Base-by-base conservation (phyloP, 768 basidiomycete species). In the Hygrocybe punicea region DNA sequence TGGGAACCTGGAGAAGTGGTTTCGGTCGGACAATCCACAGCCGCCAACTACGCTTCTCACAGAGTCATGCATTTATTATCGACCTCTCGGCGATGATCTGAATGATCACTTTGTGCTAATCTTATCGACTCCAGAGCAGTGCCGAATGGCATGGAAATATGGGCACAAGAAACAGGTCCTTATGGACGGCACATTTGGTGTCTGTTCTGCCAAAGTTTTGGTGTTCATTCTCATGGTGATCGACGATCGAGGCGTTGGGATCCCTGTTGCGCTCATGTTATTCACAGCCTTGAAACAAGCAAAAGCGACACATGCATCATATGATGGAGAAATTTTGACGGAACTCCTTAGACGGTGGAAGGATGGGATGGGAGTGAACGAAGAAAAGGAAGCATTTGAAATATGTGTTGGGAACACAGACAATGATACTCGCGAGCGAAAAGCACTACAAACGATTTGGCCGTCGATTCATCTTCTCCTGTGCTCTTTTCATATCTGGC, bases 401-500 rank as follows among this genome's bases (percentile, higher is more conserved):
- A 42, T 42, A 42, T 42, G 40, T 42, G 40, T 42, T 42, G 40
- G 16, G 19, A 42, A 42, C 40, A 42, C 40, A 42, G 40, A 42
- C 40, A 73, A 66, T 42, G 68, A 74, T 55, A 48, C 62, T 3
- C 53, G 63, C 4, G 70, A 73, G 51, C 61, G 64, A 2, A 23
- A 24, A 29, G 71, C 63, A 16, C 63, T 72, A 5, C 35, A 53
- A 16, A 29, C 23, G 21, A 59, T 53, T 51, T 69, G 60, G 58
- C 45, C 48, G n/a, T n/a, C n/a, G 29, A 29, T 29, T 29, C 29
- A 29, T 1, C 71, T 74, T 11, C 29, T 75, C 2, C 63, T 75
- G 1, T 75, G 74, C 62, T 67, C 66, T 29, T 73, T 75, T 53
- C 72, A 75, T 61, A 53, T 65, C 25, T 68, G 68, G 61, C 72